A percentile compares a stretch with the other conserved stretches of the same genome.
Evolutionary conservation across 2,329 filamentous ascomycete species (phyloP).

Genomic region (Penicillium vulpinum): DNA sequence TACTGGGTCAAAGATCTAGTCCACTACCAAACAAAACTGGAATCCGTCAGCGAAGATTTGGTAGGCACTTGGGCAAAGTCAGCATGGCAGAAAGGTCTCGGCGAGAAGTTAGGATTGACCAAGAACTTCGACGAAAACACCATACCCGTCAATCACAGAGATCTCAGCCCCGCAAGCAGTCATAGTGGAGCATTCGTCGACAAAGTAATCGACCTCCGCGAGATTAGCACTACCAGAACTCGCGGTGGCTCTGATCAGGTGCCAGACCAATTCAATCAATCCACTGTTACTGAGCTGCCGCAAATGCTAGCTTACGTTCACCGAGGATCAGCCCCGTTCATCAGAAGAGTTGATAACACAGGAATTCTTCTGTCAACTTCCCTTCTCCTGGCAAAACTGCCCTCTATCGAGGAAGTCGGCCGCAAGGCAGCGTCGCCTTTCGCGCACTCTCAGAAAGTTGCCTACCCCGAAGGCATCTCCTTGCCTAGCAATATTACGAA

Average conservation of each 20-base stretch:
- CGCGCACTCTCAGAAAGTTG: background rate
- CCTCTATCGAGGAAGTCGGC: constrained; percentile 2
- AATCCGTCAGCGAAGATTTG: constrained; percentile 1
- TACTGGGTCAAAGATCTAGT: constrained; percentile 2
- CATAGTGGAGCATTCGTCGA: background rate
- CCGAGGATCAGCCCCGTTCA: background rate
- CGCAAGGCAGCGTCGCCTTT: background rate
- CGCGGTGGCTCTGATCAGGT: background rate
- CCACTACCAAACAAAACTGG: background rate
- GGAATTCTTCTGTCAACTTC: background rate
- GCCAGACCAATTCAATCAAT: background rate
- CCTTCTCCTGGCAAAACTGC: background rate
- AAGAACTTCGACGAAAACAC: background rate
- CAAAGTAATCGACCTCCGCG: background rate
- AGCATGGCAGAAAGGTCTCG: constrained; percentile 3
- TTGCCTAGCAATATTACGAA: background rate
- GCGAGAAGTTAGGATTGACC: constrained; percentile 1
- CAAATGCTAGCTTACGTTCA: background rate
- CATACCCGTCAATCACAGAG: background rate
- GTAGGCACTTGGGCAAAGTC: constrained; percentile 4
- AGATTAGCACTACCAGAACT: background rate
- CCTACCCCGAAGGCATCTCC: background rate
- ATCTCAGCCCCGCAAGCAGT: background rate
- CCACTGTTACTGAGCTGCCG: background rate
- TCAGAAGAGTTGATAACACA: background rate